Evolutionary conservation across 768 basidiomycete genomes (phyloP).

Genomic region (Leccinum rimulosum): DNA sequence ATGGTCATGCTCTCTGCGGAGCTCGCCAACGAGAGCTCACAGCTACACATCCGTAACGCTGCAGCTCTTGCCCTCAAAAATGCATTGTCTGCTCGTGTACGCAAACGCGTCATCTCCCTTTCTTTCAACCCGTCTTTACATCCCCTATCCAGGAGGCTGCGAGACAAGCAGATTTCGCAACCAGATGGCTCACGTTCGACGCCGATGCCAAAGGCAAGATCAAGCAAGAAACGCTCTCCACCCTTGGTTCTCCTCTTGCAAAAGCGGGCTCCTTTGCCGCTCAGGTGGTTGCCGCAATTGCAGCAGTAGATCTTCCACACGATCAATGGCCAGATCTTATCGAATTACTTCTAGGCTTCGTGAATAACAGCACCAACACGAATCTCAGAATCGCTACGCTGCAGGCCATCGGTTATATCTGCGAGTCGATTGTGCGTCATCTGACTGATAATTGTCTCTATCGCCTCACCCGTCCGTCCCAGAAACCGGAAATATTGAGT

Average conservation of each 20-base stretch:
- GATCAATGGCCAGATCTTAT: constrained; percentile 91
- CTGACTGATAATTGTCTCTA: constrained; percentile 1
- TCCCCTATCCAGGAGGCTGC: constrained; percentile 55
- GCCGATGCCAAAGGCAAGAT: constrained; percentile 69
- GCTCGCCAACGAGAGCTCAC: constrained; percentile 71
- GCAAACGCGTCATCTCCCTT: constrained; percentile 35
- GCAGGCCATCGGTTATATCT: constrained; percentile 95
- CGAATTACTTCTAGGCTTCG: constrained; percentile 81
- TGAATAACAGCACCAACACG: constrained; percentile 69
- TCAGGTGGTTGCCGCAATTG: constrained; percentile 93
- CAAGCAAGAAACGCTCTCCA: constrained; percentile 83
- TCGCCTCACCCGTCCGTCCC: constrained; percentile 6
- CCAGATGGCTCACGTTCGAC: constrained; percentile 80
- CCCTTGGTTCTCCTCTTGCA: constrained; percentile 67
- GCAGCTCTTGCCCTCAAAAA: constrained; percentile 98
- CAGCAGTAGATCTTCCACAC: constrained; percentile 85
- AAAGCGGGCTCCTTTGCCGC: constrained; percentile 87
- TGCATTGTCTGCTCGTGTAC: constrained; percentile 83
- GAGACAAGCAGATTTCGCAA: constrained; percentile 72
- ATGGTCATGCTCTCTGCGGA: constrained; percentile 87
- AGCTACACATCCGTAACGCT: constrained; percentile 83
- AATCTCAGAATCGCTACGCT: constrained; percentile 84
- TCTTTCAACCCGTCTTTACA: constrained; percentile 16
- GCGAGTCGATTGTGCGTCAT: constrained; percentile 86
- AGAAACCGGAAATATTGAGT: constrained; percentile 93